Percentiles rank a stretch among this genome's conserved stretches.
These are phyloP conservation scores for Yamadazyma ubonensis DNA, from an alignment of 805 yeast species.

Conservation along the genomic window DNA sequence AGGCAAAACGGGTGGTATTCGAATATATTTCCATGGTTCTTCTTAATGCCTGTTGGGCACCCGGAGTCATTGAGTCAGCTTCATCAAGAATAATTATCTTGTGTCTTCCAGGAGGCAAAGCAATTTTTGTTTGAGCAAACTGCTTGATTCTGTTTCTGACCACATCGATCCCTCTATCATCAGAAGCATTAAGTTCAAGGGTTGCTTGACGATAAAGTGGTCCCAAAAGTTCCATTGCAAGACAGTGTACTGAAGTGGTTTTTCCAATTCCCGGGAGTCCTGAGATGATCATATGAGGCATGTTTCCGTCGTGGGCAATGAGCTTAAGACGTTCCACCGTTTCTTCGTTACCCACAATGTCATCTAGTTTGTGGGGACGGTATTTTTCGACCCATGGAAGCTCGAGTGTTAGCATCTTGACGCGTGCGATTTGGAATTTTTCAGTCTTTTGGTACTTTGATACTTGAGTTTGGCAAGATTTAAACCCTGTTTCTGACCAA, in stretches of 20 bases:
- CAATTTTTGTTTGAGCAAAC: constrained; percentile 92
- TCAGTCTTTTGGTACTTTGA: no score
- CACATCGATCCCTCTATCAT: constrained; percentile 96
- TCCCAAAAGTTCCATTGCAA: constrained; percentile 82
- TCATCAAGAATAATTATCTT: constrained; percentile 92
- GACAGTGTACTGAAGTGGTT: constrained; percentile 89
- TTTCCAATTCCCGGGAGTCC: constrained; percentile 98
- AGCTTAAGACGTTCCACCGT: constrained; percentile 80
- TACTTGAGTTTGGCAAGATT: no score
- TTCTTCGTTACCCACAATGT: constrained; percentile 91
- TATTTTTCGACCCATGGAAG: constrained; percentile 85
- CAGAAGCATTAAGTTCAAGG: constrained; percentile 91
- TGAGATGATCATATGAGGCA: constrained; percentile 95
- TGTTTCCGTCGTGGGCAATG: constrained; percentile 89
- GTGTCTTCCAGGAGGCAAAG: constrained; percentile 83
- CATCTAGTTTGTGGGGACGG: constrained; percentile 74
- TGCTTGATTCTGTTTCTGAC: constrained; percentile 92
- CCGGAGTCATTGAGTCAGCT: constrained; percentile 96
- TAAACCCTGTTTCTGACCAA: no score
- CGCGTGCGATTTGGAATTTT: not conserved
- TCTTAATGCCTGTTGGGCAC: constrained; percentile 92
- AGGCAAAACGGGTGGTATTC: constrained; percentile 96
- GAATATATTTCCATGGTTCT: constrained; percentile 69
- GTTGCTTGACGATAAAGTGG: constrained; percentile 73
- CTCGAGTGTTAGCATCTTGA: constrained; percentile 22